Base-by-base conservation (phyloP, 352 stramenopile species). In the Phytopythium ostracodes region DNA sequence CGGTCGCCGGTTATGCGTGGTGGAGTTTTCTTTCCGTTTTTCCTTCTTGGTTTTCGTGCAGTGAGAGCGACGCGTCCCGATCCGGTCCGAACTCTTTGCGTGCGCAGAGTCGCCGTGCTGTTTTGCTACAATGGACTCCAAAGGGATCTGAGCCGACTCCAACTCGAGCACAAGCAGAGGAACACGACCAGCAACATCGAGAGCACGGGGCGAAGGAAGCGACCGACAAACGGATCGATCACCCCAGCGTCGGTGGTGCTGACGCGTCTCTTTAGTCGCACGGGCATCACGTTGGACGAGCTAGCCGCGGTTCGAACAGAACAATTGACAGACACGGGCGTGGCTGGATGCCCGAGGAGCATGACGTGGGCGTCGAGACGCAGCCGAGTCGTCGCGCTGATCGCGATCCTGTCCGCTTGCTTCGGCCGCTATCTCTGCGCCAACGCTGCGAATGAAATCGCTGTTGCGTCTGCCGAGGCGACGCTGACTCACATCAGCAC, bases 11-110 rank as follows among this genome's bases (percentile, higher is more conserved):
- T 49, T 49, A 25, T 14, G 42, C 20, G 18, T 10, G 20, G 20
- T 20, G n/a, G n/a, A n/a, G 25, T 35, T 36, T 54, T 18, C 47
- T 36, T 17, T 54, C 47, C 47, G 47, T 54, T 54, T 38, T 54
- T 31, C 25, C 46, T 18, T 52, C 24, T 11, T 33, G 46, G 24
- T 24, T 25, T 12, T 25, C 12, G 44, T 51, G 3, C 14, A 22
- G 44, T 31, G 44, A 25, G 22, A 6, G 44, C 44, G 44, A 27
- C 44, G 44, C 10, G 9, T 51, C 44, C 44, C 8, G 44, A 8
- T 18, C 46, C 11, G 46, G 10, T 52, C 46, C 11, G 24, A 15
- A 52, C 46, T 18, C 42, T 49, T 49, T 49, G 42, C 42, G 42
- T 20, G 42, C 33, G 33, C 6, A n/a, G 33, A 38, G 33, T 11